Conservation (phyloP, 1,284 basidiomycete species). For the Ceratobasidium sp. region DNA sequence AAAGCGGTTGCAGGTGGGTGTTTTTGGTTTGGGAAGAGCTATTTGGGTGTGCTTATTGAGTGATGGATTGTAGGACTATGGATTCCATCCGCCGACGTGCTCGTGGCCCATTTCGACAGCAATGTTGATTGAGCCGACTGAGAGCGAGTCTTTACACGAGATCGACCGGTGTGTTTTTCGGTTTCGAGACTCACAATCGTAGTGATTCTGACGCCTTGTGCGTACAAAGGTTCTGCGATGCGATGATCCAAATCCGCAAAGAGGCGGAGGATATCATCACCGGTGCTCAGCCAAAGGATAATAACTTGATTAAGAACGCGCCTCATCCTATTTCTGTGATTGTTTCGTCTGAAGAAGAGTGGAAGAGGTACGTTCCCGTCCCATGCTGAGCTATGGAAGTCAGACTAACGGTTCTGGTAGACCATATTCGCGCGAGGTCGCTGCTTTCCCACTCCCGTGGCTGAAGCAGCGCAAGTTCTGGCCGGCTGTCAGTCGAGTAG, state of each 20-base stretch:
- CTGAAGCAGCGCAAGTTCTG: conserved; percentile 91
- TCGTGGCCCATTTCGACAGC: conserved; percentile 95
- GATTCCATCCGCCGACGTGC: conserved; percentile 92
- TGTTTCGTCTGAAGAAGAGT: conserved; percentile 76
- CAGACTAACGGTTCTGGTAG: conserved; percentile 57
- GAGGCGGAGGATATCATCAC: conserved; percentile 90
- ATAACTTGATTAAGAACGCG: conserved; percentile 93
- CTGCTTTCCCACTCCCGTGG: conserved; percentile 85
- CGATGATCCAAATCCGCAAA: conserved; percentile 94
- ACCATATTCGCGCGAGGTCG: conserved; percentile 87
- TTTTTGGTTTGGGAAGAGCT: conserved; percentile 11
- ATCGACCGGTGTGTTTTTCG: conserved; percentile 90
- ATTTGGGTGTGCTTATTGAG: neutral
- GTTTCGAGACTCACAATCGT: no score
- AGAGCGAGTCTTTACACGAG: conserved; percentile 91
- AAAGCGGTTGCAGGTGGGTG: conserved; percentile 85
- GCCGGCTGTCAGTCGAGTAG: conserved; percentile 89
- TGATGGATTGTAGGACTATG: conserved; percentile 73
- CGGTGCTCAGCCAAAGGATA: conserved; percentile 87
- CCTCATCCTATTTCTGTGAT: conserved; percentile 90
- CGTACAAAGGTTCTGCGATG: conserved; percentile 96
- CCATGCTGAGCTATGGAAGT: neutral
- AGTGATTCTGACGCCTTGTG: no score
- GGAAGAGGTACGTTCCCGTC: conserved; percentile 74
- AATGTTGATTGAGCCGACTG: conserved; percentile 96